Evolutionary conservation across 2,329 filamentous ascomycete genomes (phyloP).

Genomic region (Colletotrichum karsti): DNA sequence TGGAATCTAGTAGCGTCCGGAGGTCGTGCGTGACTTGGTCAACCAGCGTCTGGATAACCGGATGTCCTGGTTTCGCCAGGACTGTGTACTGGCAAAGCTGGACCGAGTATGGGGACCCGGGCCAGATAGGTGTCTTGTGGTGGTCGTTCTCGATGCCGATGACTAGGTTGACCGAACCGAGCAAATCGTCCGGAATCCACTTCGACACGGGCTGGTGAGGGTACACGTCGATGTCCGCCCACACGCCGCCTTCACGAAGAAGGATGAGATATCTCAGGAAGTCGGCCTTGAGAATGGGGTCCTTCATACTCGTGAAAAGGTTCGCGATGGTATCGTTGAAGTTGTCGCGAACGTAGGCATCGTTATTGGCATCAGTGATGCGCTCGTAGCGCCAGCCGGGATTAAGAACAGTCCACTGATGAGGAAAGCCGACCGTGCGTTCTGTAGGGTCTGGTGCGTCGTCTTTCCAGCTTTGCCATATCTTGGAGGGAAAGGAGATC

Average conservation of each 20-base stretch:
- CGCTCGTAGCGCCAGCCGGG: constrained; percentile 38
- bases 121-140: constrained; percentile 44
- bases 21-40: constrained; percentile 63
- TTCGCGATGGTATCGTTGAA: constrained; percentile 67
- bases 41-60: constrained; percentile 72
- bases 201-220: constrained; percentile 71
- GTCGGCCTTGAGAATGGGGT: constrained; percentile 64
- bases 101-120: constrained; percentile 73
- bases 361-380: constrained; percentile 36
- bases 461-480: constrained; percentile 43
- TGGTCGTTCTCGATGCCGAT: constrained; percentile 76
- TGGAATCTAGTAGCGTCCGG: constrained; percentile 30
- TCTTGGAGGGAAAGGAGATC: constrained; percentile 33
- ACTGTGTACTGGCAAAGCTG: constrained; percentile 83
- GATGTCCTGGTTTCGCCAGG: constrained; percentile 76
- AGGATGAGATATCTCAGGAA: constrained; percentile 70
- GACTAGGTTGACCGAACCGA: constrained; percentile 70
- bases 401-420: constrained; percentile 34
- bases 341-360: constrained; percentile 65
- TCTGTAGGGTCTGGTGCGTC: constrained; percentile 37
- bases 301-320: constrained; percentile 55
- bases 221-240: constrained; percentile 73
- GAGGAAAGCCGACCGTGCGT: constrained; percentile 37
- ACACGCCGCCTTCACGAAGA: constrained; percentile 75
- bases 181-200: constrained; percentile 72